Evolutionary conservation across 768 basidiomycete genomes (phyloP).

Genomic region (Russula sp.): DNA sequence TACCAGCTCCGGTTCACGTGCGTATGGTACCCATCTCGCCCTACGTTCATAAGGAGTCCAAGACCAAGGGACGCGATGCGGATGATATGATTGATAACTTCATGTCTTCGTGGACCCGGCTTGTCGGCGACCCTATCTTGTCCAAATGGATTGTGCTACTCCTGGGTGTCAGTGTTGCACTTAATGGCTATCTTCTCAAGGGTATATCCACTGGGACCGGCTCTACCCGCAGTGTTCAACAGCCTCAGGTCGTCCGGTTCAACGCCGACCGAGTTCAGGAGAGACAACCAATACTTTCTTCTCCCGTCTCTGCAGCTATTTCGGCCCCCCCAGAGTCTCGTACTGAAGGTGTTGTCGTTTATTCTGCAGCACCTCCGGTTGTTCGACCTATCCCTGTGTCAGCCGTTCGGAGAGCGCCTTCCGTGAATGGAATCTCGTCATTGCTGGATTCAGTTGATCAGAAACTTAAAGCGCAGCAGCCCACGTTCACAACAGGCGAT

Average conservation of each 20-base stretch:
- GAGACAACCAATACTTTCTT: not conserved
- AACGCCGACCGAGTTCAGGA: slow-evolving; percentile 19
- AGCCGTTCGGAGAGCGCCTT: slow-evolving; percentile 13
- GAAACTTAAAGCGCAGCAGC: slow-evolving; percentile 38
- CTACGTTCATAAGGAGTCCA: slow-evolving; percentile 23
- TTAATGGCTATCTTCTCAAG: slow-evolving; percentile 93
- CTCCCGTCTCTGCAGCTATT: slow-evolving; percentile 9
- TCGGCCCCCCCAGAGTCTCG: not conserved
- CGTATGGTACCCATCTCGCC: slow-evolving; percentile 36
- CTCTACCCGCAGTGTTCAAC: slow-evolving; percentile 26
- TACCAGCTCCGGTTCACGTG: slow-evolving; percentile 55
- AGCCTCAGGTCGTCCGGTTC: slow-evolving; percentile 25
- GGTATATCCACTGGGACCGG: slow-evolving; percentile 58
- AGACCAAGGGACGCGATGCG: slow-evolving; percentile 22
- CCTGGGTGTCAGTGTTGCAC: slow-evolving; percentile 75
- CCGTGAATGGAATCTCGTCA: slow-evolving; percentile 34
- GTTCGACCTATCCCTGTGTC: slow-evolving; percentile 26
- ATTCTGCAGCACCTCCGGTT: slow-evolving; percentile 18
- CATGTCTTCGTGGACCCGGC: slow-evolving; percentile 83
- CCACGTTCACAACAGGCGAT: slow-evolving; percentile 24
- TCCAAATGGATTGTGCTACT: slow-evolving; percentile 93
- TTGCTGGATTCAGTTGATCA: slow-evolving; percentile 54
- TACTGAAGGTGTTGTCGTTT: not conserved
- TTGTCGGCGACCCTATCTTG: slow-evolving; percentile 91
- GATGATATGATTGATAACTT: slow-evolving; percentile 70